Evolutionary conservation across 2,329 filamentous ascomycete species (phyloP).

Genomic region (Fusarium lateritium): DNA sequence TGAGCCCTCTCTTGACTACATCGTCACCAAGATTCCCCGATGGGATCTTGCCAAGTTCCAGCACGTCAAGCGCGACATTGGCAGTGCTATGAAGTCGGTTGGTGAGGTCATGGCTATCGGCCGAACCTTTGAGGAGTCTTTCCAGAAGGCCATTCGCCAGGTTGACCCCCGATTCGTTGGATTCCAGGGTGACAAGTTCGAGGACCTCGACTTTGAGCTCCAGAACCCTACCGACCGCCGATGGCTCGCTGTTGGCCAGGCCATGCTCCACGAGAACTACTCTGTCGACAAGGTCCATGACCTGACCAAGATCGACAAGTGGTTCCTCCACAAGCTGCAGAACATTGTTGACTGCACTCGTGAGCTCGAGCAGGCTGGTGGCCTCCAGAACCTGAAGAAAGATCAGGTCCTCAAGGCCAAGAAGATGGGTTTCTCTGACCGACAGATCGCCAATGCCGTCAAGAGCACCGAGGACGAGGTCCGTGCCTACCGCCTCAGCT

Average conservation of each 20-base stretch:
- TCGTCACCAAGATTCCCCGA: slow-evolving; percentile 98
- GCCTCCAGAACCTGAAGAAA: slow-evolving; percentile 86
- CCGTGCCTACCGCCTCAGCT: slow-evolving; percentile 84
- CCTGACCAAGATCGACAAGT: slow-evolving; percentile 98
- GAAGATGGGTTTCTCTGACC: slow-evolving; percentile 98
- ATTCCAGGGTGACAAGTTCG: slow-evolving; percentile 96
- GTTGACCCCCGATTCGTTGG: slow-evolving; percentile 93
- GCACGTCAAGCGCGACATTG: slow-evolving; percentile 97
- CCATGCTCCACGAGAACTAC: slow-evolving; percentile 98
- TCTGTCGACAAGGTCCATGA: slow-evolving; percentile 92
- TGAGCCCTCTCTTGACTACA: slow-evolving; percentile 96
- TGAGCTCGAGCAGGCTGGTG: slow-evolving; percentile 87
- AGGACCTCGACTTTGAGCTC: slow-evolving; percentile 90
- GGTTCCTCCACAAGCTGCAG: slow-evolving; percentile 98
- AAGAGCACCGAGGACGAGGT: slow-evolving; percentile 91
- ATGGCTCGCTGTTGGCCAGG: slow-evolving; percentile 97
- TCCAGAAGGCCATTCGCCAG: slow-evolving; percentile 98
- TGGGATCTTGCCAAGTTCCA: slow-evolving; percentile 99
- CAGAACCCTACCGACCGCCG: slow-evolving; percentile 95
- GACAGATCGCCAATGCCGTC: slow-evolving; percentile 90
- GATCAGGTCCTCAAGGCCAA: slow-evolving; percentile 92
- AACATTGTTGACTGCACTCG: slow-evolving; percentile 94
- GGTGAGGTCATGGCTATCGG: slow-evolving; percentile 99
- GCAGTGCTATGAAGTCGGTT: slow-evolving; percentile 98
- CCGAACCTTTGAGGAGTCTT: slow-evolving; percentile 97